These are phyloP conservation scores for Carpinus fangiana DNA, from an alignment of 306 rosid species.

Conservation along the genomic window DNA sequence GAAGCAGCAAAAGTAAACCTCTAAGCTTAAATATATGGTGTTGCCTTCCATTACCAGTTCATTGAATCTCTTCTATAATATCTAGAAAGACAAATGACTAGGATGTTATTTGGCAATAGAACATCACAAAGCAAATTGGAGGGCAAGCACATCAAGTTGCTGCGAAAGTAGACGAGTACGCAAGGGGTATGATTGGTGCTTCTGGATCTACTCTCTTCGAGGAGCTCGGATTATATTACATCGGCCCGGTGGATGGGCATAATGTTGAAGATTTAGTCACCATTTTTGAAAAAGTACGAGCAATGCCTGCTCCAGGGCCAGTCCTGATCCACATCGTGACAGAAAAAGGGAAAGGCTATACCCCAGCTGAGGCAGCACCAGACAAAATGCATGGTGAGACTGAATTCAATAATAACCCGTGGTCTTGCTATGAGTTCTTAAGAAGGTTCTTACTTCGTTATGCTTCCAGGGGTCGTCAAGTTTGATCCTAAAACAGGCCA, in stretches of 20 bases:
- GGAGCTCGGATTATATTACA: conserved; percentile 77
- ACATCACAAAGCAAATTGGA: conserved; percentile 66
- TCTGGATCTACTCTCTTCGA: conserved; percentile 68
- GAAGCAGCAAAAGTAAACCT: conserved; percentile 80
- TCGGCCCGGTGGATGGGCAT: conserved; percentile 94
- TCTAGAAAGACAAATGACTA: conserved; percentile 27
- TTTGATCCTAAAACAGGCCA: conserved; percentile 83
- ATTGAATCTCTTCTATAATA: conserved; percentile 10
- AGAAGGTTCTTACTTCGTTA: conserved; percentile 11
- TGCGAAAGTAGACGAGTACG: conserved; percentile 73
- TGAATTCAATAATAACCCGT: neutral
- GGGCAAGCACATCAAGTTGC: conserved; percentile 67
- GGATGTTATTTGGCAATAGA: conserved; percentile 34
- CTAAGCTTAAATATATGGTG: neutral
- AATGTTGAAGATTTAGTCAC: conserved; percentile 60
- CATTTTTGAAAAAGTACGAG: conserved; percentile 67
- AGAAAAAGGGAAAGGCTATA: conserved; percentile 93
- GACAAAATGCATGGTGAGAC: conserved; percentile 90
- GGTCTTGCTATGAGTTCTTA: conserved; percentile 4
- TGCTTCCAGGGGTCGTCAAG: conserved; percentile 72
- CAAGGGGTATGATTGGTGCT: conserved; percentile 68
- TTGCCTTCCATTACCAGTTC: conserved; percentile 2
- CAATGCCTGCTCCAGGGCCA: conserved; percentile 74
- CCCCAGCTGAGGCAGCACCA: conserved; percentile 82
- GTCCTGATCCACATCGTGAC: conserved; percentile 85